Evolutionary conservation across 441 rosid genomes (phyloP).

Genomic region (Flueggea neowawraea): DNA sequence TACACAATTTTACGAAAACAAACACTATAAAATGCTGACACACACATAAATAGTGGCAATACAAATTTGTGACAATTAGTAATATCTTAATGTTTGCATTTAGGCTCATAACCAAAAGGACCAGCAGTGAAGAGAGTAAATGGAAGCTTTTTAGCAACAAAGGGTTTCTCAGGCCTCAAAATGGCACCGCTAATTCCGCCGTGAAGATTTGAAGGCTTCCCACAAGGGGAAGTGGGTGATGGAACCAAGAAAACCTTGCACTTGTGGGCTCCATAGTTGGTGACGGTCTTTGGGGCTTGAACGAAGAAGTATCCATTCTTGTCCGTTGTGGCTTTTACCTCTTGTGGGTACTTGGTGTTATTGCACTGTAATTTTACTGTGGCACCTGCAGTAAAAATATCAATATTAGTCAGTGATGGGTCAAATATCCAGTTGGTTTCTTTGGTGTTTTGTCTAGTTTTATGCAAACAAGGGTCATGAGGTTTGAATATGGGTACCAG

Average conservation of each 20-base stretch:
- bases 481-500: not conserved
- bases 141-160: slow-evolving; percentile 16
- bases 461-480: not conserved
- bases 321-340: slow-evolving; percentile 43
- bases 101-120: slow-evolving; percentile 64
- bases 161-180: slow-evolving; percentile 39
- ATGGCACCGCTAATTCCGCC: slow-evolving; percentile 43
- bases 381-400: slow-evolving; percentile 35
- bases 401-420: no score
- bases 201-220: slow-evolving; percentile 39
- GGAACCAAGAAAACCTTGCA: slow-evolving; percentile 55
- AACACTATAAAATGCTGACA: no score
- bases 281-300: slow-evolving; percentile 52
- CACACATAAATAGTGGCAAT: no score
- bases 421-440: not conserved
- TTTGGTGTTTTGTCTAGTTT: not conserved
- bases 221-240: slow-evolving; percentile 40
- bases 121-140: slow-evolving; percentile 52
- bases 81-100: slow-evolving; percentile 13
- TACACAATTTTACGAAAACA: no score
- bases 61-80: no score
- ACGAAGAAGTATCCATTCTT: slow-evolving; percentile 65
- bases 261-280: slow-evolving; percentile 54
- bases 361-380: slow-evolving; percentile 60
- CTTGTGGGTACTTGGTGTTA: slow-evolving; percentile 36